phyloP scores from a whole-genome alignment of 768 basidiomycete species.

The Hypholoma fasciculare region DNA sequence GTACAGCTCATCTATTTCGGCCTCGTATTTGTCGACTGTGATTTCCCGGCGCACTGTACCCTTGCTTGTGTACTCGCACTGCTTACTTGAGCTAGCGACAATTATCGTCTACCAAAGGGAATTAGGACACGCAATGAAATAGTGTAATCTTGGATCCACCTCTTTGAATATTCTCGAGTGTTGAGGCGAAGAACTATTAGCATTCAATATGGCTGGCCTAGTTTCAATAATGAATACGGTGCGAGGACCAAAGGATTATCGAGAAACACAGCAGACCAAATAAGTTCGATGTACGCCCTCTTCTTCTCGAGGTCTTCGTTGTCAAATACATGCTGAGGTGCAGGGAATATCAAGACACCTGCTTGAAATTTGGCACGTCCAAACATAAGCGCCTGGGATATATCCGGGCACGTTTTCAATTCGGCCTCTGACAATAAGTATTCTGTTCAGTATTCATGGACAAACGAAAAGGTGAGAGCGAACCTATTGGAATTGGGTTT shows the following conservation, averaged over 20 bases:
- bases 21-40: background rate
- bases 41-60: background rate
- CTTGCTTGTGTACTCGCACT: background rate
- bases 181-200: background rate
- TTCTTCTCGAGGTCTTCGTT: background rate
- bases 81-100: background rate
- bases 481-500: conserved; percentile 7
- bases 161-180: conserved; percentile 7
- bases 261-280: background rate
- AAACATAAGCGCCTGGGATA: background rate
- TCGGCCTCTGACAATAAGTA: background rate
- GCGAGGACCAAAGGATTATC: background rate
- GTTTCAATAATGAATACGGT: background rate
- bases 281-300: background rate
- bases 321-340: background rate
- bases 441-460: no score
- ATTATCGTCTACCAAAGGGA: background rate
- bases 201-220: background rate
- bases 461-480: no score
- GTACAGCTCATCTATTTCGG: background rate
- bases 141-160: background rate
- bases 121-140: background rate
- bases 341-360: background rate
- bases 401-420: background rate
- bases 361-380: conserved; percentile 4